Evolutionary conservation across 768 basidiomycete species (phyloP).

Genomic region (Rossbeevera mucosa): DNA sequence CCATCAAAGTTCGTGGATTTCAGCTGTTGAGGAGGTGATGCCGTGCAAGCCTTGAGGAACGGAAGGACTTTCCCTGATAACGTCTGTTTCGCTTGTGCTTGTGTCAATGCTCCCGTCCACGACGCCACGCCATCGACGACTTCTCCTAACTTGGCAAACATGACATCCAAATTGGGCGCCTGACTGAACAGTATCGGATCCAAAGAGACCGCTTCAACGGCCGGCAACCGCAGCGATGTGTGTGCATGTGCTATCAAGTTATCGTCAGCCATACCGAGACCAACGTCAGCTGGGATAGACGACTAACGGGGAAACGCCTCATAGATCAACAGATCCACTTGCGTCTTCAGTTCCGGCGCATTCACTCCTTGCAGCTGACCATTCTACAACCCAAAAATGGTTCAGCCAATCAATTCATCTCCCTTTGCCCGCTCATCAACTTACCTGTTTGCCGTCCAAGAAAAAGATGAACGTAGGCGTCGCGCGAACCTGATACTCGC

Average conservation of each 20-base stretch:
- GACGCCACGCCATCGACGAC: conserved; percentile 53
- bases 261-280: neutral
- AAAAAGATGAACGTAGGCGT: conserved; percentile 93
- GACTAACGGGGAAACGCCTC: conserved; percentile 76
- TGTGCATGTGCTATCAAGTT: conserved; percentile 68
- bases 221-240: conserved; percentile 51
- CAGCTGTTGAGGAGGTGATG: conserved; percentile 22
- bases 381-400: conserved; percentile 36
- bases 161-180: conserved; percentile 62
- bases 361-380: conserved; percentile 72
- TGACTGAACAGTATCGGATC: conserved; percentile 74
- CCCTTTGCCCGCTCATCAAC: conserved; percentile 2
- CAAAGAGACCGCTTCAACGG: conserved; percentile 58
- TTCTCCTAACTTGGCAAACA: conserved; percentile 54
- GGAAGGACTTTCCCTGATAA: conserved; percentile 50
- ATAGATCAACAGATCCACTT: conserved; percentile 70
- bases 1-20: conserved; percentile 36
- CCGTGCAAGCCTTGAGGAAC: conserved; percentile 58
- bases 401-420: neutral
- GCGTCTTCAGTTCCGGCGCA: conserved; percentile 61
- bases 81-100: conserved; percentile 43
- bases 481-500: conserved; percentile 60
- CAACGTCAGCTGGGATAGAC: neutral
- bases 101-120: conserved; percentile 27
- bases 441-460: conserved; percentile 66